Percentiles rank a stretch among this genome's conserved stretches.
Conservation (phyloP, 2,329 filamentous ascomycete genomes). For the Trichoderma citrinoviride region DNA sequence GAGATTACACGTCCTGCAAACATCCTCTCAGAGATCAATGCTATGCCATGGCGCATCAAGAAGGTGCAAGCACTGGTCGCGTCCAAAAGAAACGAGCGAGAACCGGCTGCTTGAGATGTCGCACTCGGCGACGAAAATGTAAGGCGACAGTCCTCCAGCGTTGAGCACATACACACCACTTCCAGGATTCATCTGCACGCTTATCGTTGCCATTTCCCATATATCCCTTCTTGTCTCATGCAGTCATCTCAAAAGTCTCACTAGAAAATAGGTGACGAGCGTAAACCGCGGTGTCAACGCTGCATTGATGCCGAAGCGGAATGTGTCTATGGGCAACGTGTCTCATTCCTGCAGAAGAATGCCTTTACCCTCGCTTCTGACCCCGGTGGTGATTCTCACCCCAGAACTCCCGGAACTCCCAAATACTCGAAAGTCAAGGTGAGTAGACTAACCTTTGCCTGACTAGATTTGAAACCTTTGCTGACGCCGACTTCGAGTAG, state of each 20-base stretch:
- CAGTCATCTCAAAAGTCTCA: background rate
- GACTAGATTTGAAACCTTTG: background rate
- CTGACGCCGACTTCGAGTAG: background rate
- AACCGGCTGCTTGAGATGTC: constrained; percentile 9
- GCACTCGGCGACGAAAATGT: constrained; percentile 12
- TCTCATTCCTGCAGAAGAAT: constrained; percentile 8
- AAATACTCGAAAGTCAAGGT: constrained; percentile 1
- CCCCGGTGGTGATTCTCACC: background rate
- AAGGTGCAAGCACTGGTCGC: background rate
- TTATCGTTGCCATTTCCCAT: background rate
- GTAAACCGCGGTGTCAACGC: constrained; percentile 1
- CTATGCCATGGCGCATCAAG: background rate
- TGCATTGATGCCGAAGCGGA: constrained; percentile 4
- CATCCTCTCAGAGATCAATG: too few relatives aligned
- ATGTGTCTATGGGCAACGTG: background rate
- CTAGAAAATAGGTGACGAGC: background rate
- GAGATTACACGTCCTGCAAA: too few relatives aligned
- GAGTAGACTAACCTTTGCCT: background rate
- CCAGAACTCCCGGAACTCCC: background rate
- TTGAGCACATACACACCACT: background rate
- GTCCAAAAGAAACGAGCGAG: background rate
- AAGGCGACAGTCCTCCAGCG: background rate
- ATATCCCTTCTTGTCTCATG: background rate
- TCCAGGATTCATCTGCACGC: background rate
- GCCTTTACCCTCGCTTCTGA: background rate